phyloP scores from a whole-genome alignment of 495 filamentous ascomycete genomes.

The Daldinia decipiens region DNA sequence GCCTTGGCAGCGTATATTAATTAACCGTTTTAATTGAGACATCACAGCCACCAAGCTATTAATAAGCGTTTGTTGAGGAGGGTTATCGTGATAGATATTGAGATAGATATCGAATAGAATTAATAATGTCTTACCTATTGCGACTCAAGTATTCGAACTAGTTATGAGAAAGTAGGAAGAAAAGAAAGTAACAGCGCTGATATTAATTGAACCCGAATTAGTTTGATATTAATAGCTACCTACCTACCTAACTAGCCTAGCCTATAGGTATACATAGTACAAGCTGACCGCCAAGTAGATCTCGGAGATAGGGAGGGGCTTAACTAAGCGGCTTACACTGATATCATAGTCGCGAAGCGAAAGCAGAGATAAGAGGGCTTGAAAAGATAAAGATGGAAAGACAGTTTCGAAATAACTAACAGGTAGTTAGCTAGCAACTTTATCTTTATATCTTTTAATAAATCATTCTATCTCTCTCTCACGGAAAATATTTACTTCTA shows the following conservation, averaged over 20 bases:
- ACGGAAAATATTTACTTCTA: background rate
- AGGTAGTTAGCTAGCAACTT: too few species aligned
- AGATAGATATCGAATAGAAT: background rate
- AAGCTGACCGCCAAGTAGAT: background rate
- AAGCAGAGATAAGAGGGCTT: background rate
- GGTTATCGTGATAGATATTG: background rate
- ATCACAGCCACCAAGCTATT: background rate
- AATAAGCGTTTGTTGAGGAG: slow-evolving; percentile 1
- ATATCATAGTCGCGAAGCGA: background rate
- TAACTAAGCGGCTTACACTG: background rate
- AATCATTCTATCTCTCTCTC: background rate
- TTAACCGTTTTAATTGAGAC: background rate
- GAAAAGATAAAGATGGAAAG: background rate
- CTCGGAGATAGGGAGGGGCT: background rate
- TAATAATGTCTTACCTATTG: background rate
- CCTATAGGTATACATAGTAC: too few species aligned
- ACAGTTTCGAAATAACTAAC: background rate
- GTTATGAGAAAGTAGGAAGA: too few species aligned
- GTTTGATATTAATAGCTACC: too few species aligned
- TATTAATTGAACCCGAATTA: too few species aligned
- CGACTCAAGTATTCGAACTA: background rate
- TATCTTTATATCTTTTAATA: too few species aligned
- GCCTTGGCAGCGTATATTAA: background rate
- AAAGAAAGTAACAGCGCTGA: too few species aligned
- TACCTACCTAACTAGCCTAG: too few species aligned